These are phyloP conservation scores for Dactylellina leptospora DNA, from an alignment of 2,329 filamentous ascomycete species.

Conservation along the genomic window DNA sequence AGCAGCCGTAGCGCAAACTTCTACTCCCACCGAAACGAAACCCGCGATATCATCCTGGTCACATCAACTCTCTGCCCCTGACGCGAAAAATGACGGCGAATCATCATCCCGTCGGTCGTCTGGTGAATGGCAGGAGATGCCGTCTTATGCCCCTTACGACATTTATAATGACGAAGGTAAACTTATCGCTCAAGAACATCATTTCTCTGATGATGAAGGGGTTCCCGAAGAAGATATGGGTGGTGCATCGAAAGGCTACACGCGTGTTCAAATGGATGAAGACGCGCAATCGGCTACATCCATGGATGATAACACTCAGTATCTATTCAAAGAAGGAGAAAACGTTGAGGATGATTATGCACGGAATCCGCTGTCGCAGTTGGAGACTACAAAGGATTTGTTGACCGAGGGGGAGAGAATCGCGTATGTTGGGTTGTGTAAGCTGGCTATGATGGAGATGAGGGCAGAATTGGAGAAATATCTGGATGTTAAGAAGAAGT, in stretches of 20 bases:
- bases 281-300: constrained; percentile 93
- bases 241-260: constrained; percentile 93
- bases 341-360: constrained; percentile 73
- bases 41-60: constrained; percentile 79
- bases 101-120: constrained; percentile 64
- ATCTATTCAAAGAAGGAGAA: constrained; percentile 84
- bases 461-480: constrained; percentile 72
- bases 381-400: constrained; percentile 94
- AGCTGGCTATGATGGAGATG: constrained; percentile 82
- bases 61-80: constrained; percentile 74
- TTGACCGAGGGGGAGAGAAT: constrained; percentile 95
- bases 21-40: neutral
- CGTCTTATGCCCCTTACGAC: constrained; percentile 88
- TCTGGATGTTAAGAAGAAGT: constrained; percentile 67
- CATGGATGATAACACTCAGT: constrained; percentile 96
- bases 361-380: constrained; percentile 84
- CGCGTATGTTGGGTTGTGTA: constrained; percentile 90
- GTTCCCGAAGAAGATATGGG: constrained; percentile 72
- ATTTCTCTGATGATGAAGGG: constrained; percentile 74
- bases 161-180: constrained; percentile 94
- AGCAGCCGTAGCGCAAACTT: neutral
- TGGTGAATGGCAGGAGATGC: constrained; percentile 92
- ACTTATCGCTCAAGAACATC: constrained; percentile 81
- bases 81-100: constrained; percentile 64
- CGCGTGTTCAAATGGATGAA: constrained; percentile 91